phyloP scores from a whole-genome alignment of 495 filamentous ascomycete genomes.

The Bacidia gigantensis region DNA sequence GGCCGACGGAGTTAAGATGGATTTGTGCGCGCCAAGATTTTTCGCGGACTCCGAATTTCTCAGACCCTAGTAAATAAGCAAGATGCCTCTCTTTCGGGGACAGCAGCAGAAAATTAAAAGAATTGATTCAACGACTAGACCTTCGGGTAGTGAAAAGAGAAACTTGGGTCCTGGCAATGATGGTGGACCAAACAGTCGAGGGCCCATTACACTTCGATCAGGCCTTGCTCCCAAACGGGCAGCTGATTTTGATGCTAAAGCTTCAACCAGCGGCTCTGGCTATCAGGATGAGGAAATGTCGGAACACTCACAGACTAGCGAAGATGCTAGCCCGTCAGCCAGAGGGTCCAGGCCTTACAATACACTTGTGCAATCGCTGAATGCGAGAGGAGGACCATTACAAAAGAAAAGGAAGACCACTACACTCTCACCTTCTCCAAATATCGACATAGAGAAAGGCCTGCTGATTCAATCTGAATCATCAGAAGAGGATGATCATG shows the following conservation, averaged over 20 bases:
- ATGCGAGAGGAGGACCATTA: constrained; percentile 9
- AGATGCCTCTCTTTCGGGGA: constrained; percentile 21
- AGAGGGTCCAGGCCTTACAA: constrained; percentile 38
- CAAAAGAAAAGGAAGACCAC: neutral
- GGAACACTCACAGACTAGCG: constrained; percentile 28
- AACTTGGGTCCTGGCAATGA: neutral
- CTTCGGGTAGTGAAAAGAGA: neutral
- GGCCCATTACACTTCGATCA: no score
- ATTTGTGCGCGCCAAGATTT: neutral
- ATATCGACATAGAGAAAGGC: no score
- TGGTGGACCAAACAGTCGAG: no score
- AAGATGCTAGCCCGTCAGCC: constrained; percentile 26
- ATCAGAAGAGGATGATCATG: neutral
- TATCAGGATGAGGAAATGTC: no score
- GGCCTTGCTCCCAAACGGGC: no score
- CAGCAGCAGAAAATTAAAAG: constrained; percentile 22
- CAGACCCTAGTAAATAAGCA: neutral
- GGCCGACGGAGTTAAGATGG: neutral
- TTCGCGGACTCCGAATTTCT: neutral
- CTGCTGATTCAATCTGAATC: no score
- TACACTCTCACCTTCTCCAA: no score
- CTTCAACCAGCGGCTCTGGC: no score
- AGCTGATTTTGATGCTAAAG: no score
- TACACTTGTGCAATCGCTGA: constrained; percentile 51
- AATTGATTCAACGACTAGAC: neutral